Conservation (phyloP, 2,329 filamentous ascomycete species). For the Septoria linicola region DNA sequence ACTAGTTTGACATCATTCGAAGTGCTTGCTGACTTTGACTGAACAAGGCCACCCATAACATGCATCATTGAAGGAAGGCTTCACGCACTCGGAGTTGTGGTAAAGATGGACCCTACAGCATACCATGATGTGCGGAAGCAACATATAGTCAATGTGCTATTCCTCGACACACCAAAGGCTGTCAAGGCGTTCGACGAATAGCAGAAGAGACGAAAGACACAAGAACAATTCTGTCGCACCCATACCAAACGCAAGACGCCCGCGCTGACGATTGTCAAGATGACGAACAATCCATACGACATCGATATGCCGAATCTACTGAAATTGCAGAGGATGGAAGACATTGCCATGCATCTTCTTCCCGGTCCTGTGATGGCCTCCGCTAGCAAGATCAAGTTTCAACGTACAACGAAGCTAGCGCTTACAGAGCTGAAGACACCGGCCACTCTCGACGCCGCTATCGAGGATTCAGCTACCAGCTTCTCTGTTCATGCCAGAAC, state of each 20-base stretch:
- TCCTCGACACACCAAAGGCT: neutral
- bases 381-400: neutral
- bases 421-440: too few relatives aligned
- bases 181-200: too few relatives aligned
- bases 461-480: too few relatives aligned
- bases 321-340: constrained; percentile 1
- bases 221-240: too few relatives aligned
- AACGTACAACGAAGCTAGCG: neutral
- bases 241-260: too few relatives aligned
- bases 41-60: too few relatives aligned
- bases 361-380: neutral
- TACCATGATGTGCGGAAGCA: neutral
- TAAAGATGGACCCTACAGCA: too few relatives aligned
- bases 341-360: neutral
- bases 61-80: constrained; percentile 1
- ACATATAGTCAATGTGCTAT: neutral
- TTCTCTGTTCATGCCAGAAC: too few relatives aligned
- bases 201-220: too few relatives aligned
- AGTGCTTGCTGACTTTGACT: neutral
- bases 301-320: constrained; percentile 1
- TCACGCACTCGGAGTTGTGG: too few relatives aligned
- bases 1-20: neutral
- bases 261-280: neutral
- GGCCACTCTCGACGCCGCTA: too few relatives aligned
- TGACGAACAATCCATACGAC: constrained; percentile 10